These are phyloP conservation scores for Geotrichum reessii DNA, from an alignment of 1,139 yeast genomes.

Conservation along the genomic window DNA sequence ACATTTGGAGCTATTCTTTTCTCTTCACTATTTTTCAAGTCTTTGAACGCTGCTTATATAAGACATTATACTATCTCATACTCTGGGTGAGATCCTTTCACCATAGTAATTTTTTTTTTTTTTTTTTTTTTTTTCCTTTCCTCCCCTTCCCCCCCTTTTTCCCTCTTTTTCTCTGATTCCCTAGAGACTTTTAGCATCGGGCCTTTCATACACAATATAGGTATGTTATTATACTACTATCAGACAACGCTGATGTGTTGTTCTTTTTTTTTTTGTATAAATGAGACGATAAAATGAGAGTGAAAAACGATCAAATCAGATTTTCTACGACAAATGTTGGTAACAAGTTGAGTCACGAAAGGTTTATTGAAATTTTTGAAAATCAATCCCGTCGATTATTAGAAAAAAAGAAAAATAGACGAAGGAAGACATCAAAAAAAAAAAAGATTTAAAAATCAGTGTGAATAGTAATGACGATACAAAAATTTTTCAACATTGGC, in stretches of 20 bases:
- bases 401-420: too few species aligned
- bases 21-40: background rate
- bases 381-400: too few species aligned
- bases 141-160: background rate
- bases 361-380: too few species aligned
- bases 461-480: too few species aligned
- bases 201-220: slow-evolving; percentile 8
- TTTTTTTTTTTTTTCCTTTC: too few species aligned
- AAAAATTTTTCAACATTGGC: too few species aligned
- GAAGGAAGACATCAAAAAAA: too few species aligned
- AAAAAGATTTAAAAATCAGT: too few species aligned
- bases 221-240: background rate
- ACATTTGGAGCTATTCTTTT: background rate
- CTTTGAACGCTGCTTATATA: background rate
- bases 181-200: slow-evolving; percentile 14
- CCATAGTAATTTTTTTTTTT: background rate
- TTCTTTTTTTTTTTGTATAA: too few species aligned
- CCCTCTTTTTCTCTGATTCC: background rate
- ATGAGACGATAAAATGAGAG: background rate
- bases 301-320: background rate
- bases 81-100: background rate
- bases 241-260: background rate
- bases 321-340: background rate
- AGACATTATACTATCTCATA: background rate
- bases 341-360: background rate